Percentiles rank a stretch among this genome's conserved stretches.
Evolutionary conservation across 805 yeast species (phyloP).

Genomic region (Wickerhamomyces xylosicus): DNA sequence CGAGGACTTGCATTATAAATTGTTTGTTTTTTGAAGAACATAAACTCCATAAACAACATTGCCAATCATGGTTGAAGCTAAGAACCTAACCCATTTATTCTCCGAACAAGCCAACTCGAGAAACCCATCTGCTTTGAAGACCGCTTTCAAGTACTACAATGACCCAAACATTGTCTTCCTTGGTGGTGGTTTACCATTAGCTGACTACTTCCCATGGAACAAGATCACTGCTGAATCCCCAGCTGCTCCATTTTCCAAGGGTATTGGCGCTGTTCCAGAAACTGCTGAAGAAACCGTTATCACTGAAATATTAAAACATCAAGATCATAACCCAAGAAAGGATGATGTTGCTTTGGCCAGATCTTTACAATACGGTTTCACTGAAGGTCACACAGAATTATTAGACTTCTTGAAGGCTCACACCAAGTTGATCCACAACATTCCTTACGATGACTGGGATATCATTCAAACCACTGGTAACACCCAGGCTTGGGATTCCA

Average conservation of each 20-base stretch:
- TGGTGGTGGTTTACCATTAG: slow-evolving; percentile 92
- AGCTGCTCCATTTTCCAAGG: slow-evolving; percentile 67
- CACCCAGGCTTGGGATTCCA: slow-evolving; percentile 84
- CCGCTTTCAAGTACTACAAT: slow-evolving; percentile 67
- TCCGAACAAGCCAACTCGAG: slow-evolving; percentile 75
- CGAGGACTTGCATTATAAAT: no score
- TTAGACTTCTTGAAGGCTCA: slow-evolving; percentile 65
- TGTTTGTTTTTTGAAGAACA: no score
- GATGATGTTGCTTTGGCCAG: slow-evolving; percentile 65
- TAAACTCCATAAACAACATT: no score
- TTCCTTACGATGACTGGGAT: slow-evolving; percentile 61
- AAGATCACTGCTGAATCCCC: slow-evolving; percentile 62
- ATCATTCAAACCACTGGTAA: slow-evolving; percentile 67
- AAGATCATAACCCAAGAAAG: slow-evolving; percentile 31
- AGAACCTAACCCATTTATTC: slow-evolving; percentile 64
- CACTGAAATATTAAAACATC: slow-evolving; percentile 29
- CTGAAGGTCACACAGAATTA: slow-evolving; percentile 73
- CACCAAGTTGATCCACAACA: slow-evolving; percentile 38
- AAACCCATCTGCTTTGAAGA: slow-evolving; percentile 69
- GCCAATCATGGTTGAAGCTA: slow-evolving; percentile 29
- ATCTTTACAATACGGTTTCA: slow-evolving; percentile 86
- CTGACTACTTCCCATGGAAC: slow-evolving; percentile 91
- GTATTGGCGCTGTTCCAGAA: slow-evolving; percentile 55
- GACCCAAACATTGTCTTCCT: slow-evolving; percentile 75
- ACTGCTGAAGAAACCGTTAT: slow-evolving; percentile 25